Base-by-base conservation (phyloP, 345 rosid species). In the Brassica incana region DNA sequence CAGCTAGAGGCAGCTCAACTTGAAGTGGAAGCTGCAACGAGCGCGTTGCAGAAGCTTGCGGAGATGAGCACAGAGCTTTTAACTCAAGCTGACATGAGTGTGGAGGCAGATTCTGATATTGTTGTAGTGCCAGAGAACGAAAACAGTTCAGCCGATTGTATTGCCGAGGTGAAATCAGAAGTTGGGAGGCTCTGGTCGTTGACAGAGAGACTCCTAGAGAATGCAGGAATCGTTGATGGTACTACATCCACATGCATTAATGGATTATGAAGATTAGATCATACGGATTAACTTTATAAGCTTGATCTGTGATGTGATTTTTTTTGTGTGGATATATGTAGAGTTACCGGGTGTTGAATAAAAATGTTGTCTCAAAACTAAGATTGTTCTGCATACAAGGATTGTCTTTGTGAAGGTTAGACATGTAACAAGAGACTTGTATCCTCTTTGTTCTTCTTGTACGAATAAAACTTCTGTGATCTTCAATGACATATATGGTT, bases 11-110 rank as follows among this genome's bases (percentile, higher is more conserved):
- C 94, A 60, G 92, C 91, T 60, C 86, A 90, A 74, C 88, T 90
- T 45, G 97, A 92, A 84, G 90, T 87, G 16, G 97, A 90, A 85
- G 95, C 97, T 75, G 97, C 97, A 15, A 88, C 87, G 4, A 71
- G 74, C 59, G 95, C 93, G 7, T 85, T 92, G 43, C 87, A 87
- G 68, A 89, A 90, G 72, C 90, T 92, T 25, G 86, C 88, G 6
- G 95, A 86, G 61, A 86, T 91, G 95, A 92, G 97, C 71, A 72
- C 69, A n/a, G 85, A 88, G 73, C 87, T 94, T 62, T 18, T 88
- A 59, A 81, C 56, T 43, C 87, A 82, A 84, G 84, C 86, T 84
- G 82, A 81, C 78, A 35, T 83, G 85, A 88, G 83, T 80, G 74
- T 83, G 4, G 86, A 85, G 65, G 74, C 72, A 3, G 84, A 85